phyloP scores from a whole-genome alignment of 805 yeast species.

The Schwanniomyces vanrijiae region DNA sequence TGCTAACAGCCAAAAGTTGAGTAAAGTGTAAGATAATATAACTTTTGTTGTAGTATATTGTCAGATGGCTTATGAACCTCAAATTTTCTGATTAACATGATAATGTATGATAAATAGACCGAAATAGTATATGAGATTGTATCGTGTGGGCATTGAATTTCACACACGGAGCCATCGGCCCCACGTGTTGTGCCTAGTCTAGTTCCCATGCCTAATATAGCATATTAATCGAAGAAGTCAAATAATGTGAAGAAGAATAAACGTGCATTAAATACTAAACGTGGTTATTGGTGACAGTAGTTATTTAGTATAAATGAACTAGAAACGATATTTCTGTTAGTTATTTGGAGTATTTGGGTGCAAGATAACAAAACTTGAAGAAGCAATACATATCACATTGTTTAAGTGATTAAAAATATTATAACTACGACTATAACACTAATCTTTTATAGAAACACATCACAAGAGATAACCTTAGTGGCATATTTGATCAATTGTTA shows the following conservation, averaged over 20 bases:
- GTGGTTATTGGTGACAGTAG: background rate
- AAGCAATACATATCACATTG: background rate
- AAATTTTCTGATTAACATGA: background rate
- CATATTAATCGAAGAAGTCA: background rate
- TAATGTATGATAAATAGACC: background rate
- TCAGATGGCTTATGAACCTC: background rate
- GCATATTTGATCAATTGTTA: background rate
- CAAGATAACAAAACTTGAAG: background rate
- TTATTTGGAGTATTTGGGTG: background rate
- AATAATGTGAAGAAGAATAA: background rate
- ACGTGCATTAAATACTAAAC: constrained; percentile 1
- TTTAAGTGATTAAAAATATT: no score
- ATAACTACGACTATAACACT: background rate
- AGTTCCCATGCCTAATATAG: background rate
- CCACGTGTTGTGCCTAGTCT: background rate
- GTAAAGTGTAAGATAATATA: no score
- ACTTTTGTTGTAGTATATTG: background rate
- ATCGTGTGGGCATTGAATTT: background rate
- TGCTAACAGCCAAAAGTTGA: no score
- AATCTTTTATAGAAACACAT: background rate
- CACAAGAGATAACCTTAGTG: background rate
- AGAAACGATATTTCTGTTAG: background rate
- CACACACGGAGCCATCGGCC: background rate
- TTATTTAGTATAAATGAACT: background rate
- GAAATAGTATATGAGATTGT: background rate